These are phyloP conservation scores for Gomphus bonarii DNA, from an alignment of 1,284 basidiomycete species.

Conservation along the genomic window DNA sequence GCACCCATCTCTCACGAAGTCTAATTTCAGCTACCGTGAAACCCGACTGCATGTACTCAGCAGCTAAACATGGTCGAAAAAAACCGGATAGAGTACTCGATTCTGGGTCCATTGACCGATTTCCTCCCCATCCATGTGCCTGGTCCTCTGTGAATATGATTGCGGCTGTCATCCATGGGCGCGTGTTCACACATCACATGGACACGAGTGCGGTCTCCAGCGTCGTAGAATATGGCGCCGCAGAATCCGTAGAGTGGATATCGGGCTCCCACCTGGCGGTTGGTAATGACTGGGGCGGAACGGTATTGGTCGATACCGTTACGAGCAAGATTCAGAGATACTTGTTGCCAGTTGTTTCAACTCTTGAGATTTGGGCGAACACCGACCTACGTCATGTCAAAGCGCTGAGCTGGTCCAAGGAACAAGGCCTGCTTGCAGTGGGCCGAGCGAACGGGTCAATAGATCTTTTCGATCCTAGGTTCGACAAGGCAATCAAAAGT, in stretches of 20 bases:
- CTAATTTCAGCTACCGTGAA: not conserved
- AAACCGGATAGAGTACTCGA: conserved; percentile 4
- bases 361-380: not conserved
- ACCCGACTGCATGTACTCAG: not conserved
- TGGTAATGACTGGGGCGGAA: not conserved
- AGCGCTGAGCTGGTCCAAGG: not conserved
- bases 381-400: not conserved
- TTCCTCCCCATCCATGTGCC: conserved; percentile 1
- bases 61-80: not conserved
- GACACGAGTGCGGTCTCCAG: not conserved
- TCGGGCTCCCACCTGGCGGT: not conserved
- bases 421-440: not conserved
- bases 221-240: not conserved
- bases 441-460: not conserved
- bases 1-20: not conserved
- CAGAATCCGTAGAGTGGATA: not conserved
- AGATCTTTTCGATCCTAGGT: not conserved
- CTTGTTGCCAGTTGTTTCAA: not conserved
- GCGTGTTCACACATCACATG: not conserved
- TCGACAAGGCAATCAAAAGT: not conserved
- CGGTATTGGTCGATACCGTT: not conserved
- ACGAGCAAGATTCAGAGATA: not conserved
- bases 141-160: conserved; percentile 1
- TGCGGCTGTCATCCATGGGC: conserved; percentile 1
- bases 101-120: not conserved